A percentile compares a stretch with the other conserved stretches of the same genome.
Conservation (phyloP, 768 basidiomycete genomes). For the Mycena galopus region DNA sequence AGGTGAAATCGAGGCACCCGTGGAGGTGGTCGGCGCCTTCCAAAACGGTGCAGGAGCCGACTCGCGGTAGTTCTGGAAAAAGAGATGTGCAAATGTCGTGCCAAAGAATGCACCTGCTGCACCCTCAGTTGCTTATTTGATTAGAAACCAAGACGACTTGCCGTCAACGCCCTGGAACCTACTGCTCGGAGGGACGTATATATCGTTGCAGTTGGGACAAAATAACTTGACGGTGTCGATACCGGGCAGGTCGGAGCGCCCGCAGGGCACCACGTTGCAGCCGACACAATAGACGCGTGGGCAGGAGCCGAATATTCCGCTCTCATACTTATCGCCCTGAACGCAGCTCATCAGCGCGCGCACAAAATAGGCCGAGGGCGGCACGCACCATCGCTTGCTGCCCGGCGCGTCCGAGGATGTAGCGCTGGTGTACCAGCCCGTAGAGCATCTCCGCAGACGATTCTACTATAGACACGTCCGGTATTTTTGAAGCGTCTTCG, state of each 20-base stretch:
- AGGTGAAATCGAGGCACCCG: constrained; percentile 71
- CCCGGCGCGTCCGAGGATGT: constrained; percentile 94
- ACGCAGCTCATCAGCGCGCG: constrained; percentile 27
- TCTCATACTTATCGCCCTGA: constrained; percentile 97
- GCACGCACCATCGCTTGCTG: constrained; percentile 90
- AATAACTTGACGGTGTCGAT: constrained; percentile 98
- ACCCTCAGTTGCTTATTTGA: constrained; percentile 27
- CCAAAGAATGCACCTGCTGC: constrained; percentile 95
- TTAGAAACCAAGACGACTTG: constrained; percentile 51
- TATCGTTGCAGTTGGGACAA: constrained; percentile 98
- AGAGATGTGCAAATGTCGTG: constrained; percentile 97
- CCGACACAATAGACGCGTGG: constrained; percentile 95
- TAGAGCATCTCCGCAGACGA: constrained; percentile 97
- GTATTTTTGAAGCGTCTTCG: constrained; percentile 95
- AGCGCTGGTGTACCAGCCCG: constrained; percentile 97
- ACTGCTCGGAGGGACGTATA: constrained; percentile 95
- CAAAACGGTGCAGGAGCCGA: constrained; percentile 95
- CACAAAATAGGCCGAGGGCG: constrained; percentile 26
- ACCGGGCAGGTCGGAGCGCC: constrained; percentile 95
- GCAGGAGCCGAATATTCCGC: constrained; percentile 90
- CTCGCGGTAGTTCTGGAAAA: constrained; percentile 98
- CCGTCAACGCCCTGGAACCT: constrained; percentile 97
- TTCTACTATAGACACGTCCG: constrained; percentile 98
- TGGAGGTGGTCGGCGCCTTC: constrained; percentile 75
- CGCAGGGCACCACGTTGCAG: constrained; percentile 93